Evolutionary conservation across 441 rosid genomes (phyloP).

Genomic region (Viola pubescens): DNA sequence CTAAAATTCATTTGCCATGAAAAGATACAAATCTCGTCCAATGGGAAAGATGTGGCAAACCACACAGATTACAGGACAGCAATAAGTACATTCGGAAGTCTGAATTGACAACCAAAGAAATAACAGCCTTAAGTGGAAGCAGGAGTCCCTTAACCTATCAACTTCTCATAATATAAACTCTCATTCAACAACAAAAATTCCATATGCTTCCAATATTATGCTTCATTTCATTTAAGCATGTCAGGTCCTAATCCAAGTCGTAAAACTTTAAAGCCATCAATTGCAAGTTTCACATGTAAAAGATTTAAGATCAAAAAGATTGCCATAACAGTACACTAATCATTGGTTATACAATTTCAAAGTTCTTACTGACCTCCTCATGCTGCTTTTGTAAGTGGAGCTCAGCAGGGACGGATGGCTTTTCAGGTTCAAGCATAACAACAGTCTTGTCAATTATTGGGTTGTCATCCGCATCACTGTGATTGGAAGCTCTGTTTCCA

Average conservation of each 20-base stretch:
- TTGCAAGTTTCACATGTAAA: not conserved
- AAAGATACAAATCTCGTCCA: no score
- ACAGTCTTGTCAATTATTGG: conserved; percentile 71
- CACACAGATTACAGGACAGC: no score
- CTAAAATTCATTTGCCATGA: no score
- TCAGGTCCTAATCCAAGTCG: not conserved
- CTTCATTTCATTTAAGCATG: not conserved
- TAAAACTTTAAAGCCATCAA: not conserved
- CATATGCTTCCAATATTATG: not conserved
- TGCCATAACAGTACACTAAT: conserved; percentile 2
- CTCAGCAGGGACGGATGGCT: conserved; percentile 33
- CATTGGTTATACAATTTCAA: not conserved
- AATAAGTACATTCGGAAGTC: no score
- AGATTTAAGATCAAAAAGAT: not conserved
- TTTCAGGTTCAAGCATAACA: conserved; percentile 63
- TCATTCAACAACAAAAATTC: not conserved
- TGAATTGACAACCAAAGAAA: no score
- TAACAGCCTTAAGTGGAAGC: no score
- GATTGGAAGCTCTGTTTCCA: conserved; percentile 29
- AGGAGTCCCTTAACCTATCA: no score
- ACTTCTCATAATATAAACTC: no score
- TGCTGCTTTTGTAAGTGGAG: conserved; percentile 24
- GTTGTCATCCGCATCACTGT: conserved; percentile 49
- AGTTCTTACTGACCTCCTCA: conserved; percentile 33
- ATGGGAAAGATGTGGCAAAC: no score